These are phyloP conservation scores for Phytophthora podocarpi DNA, from an alignment of 352 stramenopile species.

Conservation along the genomic window DNA sequence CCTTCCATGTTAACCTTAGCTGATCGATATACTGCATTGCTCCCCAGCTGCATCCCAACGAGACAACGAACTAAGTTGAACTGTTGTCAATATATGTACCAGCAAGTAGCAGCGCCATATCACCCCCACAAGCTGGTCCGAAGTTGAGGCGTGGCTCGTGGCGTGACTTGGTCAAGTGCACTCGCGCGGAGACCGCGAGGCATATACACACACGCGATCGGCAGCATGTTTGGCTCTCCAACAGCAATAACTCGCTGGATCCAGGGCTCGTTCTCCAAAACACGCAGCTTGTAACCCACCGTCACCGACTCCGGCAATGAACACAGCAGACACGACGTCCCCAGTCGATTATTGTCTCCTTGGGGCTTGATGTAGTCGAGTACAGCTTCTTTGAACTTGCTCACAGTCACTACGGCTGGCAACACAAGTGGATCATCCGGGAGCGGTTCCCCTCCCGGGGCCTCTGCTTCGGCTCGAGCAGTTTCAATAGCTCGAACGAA, in stretches of 20 bases:
- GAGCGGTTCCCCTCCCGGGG: neutral
- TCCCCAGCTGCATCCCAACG: too few relatives aligned
- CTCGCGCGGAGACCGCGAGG: conserved; percentile 19
- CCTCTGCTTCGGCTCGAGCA: conserved; percentile 9
- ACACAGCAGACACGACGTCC: conserved; percentile 20
- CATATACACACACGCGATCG: conserved; percentile 23
- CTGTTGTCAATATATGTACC: too few relatives aligned
- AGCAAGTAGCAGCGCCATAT: neutral
- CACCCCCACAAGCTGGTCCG: conserved; percentile 9
- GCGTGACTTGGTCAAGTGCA: conserved; percentile 20
- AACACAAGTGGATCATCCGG: conserved; percentile 15
- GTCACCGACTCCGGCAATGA: conserved; percentile 15
- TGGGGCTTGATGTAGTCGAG: conserved; percentile 12
- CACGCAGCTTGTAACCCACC: conserved; percentile 7
- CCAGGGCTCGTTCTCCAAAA: conserved; percentile 14
- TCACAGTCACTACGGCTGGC: conserved; percentile 15
- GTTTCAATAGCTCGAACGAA: conserved; percentile 27
- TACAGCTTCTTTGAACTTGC: conserved; percentile 31
- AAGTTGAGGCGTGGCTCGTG: neutral
- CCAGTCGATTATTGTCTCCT: neutral
- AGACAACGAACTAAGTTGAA: too few relatives aligned
- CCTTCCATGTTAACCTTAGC: too few relatives aligned
- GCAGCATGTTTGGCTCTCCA: conserved; percentile 5
- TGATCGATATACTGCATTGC: too few relatives aligned
- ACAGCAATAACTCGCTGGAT: conserved; percentile 5